A percentile compares a stretch with the other conserved stretches of the same genome.
phyloP scores from a whole-genome alignment of 2,329 filamentous ascomycete genomes.

The Exophiala oligosperma region DNA sequence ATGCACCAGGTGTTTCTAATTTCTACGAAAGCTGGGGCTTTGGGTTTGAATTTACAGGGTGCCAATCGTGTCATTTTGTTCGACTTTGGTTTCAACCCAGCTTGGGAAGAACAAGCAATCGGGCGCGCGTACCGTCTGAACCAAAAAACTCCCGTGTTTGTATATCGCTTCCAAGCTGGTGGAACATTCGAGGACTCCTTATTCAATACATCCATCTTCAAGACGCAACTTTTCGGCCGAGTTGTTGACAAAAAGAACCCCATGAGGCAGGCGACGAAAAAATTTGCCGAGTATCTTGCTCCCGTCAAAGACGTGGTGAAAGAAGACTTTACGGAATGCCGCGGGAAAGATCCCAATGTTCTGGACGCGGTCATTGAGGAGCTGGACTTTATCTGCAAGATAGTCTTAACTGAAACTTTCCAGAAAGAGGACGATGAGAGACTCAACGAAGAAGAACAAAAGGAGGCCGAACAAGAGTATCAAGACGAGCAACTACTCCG shows the following conservation, averaged over 20 bases:
- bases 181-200: constrained; percentile 78
- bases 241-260: constrained; percentile 84
- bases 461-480: constrained; percentile 52
- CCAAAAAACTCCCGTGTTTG: constrained; percentile 75
- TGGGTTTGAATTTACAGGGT: constrained; percentile 79
- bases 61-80: constrained; percentile 87
- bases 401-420: constrained; percentile 71
- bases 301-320: constrained; percentile 55
- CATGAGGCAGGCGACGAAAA: constrained; percentile 62
- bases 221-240: constrained; percentile 73
- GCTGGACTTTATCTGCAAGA: constrained; percentile 39
- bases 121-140: constrained; percentile 84
- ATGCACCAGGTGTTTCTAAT: constrained; percentile 66
- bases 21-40: constrained; percentile 77
- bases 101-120: constrained; percentile 81
- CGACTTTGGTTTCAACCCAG: constrained; percentile 79
- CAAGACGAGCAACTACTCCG: constrained; percentile 42
- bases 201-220: constrained; percentile 76
- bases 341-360: constrained; percentile 60
- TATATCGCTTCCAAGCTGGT: constrained; percentile 77
- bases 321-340: constrained; percentile 53
- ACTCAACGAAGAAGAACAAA: constrained; percentile 62
- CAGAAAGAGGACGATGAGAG: constrained; percentile 65
- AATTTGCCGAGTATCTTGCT: constrained; percentile 57
- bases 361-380: constrained; percentile 55